Evolutionary conservation across 768 basidiomycete genomes (phyloP).

Genomic region (Hericium erinaceus): DNA sequence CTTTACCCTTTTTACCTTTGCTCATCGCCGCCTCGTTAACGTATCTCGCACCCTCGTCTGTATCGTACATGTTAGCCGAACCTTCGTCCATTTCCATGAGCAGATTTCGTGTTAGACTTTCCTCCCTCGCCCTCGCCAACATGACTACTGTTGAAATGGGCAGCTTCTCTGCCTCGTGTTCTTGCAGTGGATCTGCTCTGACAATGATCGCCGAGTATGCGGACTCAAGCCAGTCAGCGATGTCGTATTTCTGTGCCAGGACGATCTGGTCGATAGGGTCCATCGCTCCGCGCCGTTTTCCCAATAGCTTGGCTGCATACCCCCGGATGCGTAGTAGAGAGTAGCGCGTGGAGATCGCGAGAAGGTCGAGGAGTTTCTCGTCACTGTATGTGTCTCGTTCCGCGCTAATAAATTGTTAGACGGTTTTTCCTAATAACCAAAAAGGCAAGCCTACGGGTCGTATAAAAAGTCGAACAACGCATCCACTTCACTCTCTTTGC

Average conservation of each 20-base stretch:
- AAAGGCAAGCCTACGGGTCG: slow-evolving; percentile 7
- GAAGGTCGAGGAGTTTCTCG: background rate
- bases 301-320: slow-evolving; percentile 8
- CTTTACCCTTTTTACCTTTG: too few species aligned
- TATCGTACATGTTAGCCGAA: too few species aligned
- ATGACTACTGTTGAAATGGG: background rate
- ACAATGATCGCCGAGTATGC: slow-evolving; percentile 7
- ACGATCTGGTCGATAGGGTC: slow-evolving; percentile 13
- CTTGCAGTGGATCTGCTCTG: slow-evolving; percentile 2
- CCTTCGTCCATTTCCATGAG: background rate
- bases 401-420: background rate
- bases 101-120: background rate
- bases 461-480: slow-evolving; percentile 14
- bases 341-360: slow-evolving; percentile 10
- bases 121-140: background rate
- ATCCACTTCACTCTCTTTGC: slow-evolving; percentile 6
- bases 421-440: background rate
- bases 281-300: background rate
- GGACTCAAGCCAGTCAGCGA: slow-evolving; percentile 14
- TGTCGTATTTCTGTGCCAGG: slow-evolving; percentile 13
- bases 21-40: too few species aligned
- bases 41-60: too few species aligned
- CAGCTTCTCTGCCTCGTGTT: background rate
- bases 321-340: slow-evolving; percentile 5
- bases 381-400: background rate